Evolutionary conservation across 2,329 filamentous ascomycete genomes (phyloP), one percentile per base, ranked within the genome.

Genomic region (Pseudocercospora vitis): DNA sequence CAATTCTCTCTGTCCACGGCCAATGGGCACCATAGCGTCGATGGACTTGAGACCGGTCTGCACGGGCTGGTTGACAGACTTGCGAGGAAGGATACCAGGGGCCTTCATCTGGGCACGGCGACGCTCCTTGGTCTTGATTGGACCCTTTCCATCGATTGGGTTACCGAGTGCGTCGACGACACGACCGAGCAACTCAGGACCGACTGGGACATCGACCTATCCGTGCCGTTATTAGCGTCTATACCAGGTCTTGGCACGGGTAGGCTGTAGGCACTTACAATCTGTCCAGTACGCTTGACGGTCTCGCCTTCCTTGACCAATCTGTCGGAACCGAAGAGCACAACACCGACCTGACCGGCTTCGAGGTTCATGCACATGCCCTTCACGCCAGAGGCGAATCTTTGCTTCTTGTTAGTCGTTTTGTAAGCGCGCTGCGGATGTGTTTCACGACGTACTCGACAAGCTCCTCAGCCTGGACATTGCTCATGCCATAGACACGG

Each of bases 281-380:
- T 99, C 81, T 95, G 84, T 77, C 94, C 94, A 71, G 94, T 99
- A 87, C 94, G 92, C 88, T 96, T 97, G 79, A 99, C 94, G 66
- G 89, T 92, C 85, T 99, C 92, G 74, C 94, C 94, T 81, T 99
- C 94, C 84, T 90, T 94, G 86, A 99, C 94, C 71, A 96, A 85
- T 91, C 94, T 91, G 82, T 99, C 94, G 74, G 94, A 97, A 87
- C 94, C 94, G 85, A 99, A 99, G 74, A 99, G 85, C 85, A 99
- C 94, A 73, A 99, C 91, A 96, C 94, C 94, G 81, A 99, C 94
- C 81, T 97, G 94, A 78, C 94, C 94, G 78, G 94, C 94, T 83
- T 99, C 94, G 80, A 99, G 87, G 89, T 99, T 99, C 92, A 99
- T 97, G 89, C 92, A 97, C 94, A 99, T 99, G 78, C 94, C 94